Evolutionary conservation across 345 rosid genomes (phyloP), one percentile per base, ranked within the genome.

Genomic region (Hirschfeldia incana): DNA sequence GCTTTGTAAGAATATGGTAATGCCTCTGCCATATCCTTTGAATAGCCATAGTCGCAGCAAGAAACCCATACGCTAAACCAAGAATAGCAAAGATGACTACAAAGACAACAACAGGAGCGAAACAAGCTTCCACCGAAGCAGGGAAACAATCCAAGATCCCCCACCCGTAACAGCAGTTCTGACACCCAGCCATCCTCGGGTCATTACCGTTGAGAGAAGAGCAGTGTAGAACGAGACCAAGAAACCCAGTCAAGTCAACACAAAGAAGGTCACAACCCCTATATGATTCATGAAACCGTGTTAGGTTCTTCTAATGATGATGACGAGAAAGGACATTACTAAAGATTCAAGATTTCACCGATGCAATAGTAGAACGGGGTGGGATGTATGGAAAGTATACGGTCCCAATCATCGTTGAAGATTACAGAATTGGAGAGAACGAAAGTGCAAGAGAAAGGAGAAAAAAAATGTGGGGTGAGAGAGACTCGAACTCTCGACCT

Each of bases 1-100:
- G 65, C 87, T 94, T 92, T 2, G 97, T 86, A 60, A 95, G 97
- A 55, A 95, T 93, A 81, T 95, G 96, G 69, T 94, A 94, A 83
- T 91, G 98, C 82, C 88, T 85, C 87, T 94, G 98, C 98, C 98
- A 94, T 59, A 95, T 95, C 83, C 92, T 88, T 72, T 95, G 98
- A 29, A 95, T 86, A 28, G 94, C 96, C 96, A 95, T 84, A 73
- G 97, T 95, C 32, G 94, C 90, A 70, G 98, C 97, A 72, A 95
- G 97, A 81, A 95, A 91, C 58, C 98, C 98, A 80, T 93, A 95
- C 63, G 99, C 97, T 66, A 93, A 80, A 63, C 98, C 98, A 34
- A 93, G 90, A 83, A 91, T 90, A 26, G 92, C 96, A 62, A 95
- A 93, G 71, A 95, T 90, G 75, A 95, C 90, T 11, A 95, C 88